A percentile compares a stretch with the other conserved stretches of the same genome.
phyloP scores from a whole-genome alignment of 192 early-diverging fungal species.

The Linnemannia elongata region DNA sequence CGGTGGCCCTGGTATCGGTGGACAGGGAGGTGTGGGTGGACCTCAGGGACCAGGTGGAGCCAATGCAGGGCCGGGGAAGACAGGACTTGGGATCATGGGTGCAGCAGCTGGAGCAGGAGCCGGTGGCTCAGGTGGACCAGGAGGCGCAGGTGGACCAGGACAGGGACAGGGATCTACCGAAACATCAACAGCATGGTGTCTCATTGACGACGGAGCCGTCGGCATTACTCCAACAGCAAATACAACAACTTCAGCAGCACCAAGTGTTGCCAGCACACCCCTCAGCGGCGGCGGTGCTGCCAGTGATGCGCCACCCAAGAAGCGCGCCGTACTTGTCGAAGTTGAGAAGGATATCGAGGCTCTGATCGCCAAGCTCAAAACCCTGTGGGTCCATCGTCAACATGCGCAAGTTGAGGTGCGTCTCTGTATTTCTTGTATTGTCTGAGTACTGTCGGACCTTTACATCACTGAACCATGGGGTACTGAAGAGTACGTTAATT shows the following conservation, averaged over 20 bases:
- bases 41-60: background rate
- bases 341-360: slow-evolving; percentile 66
- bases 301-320: background rate
- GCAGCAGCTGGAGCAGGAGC: slow-evolving; percentile 16
- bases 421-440: background rate
- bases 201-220: slow-evolving; percentile 48
- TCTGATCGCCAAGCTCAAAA: slow-evolving; percentile 63
- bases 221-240: slow-evolving; percentile 7
- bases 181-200: slow-evolving; percentile 46
- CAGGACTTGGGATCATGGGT: slow-evolving; percentile 40
- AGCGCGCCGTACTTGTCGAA: slow-evolving; percentile 61
- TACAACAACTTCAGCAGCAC: background rate
- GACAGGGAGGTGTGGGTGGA: background rate
- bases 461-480: background rate
- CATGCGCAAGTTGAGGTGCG: slow-evolving; percentile 63
- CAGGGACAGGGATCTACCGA: slow-evolving; percentile 17
- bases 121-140: background rate
- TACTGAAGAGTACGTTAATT: too few relatives aligned
- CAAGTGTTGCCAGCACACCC: slow-evolving; percentile 12
- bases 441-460: background rate
- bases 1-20: background rate
- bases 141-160: slow-evolving; percentile 14
- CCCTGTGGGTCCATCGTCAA: slow-evolving; percentile 66
- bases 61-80: slow-evolving; percentile 19
- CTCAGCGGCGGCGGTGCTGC: background rate